These are phyloP conservation scores for Wickerhamiella shivajii DNA, from an alignment of 805 yeast genomes.

Conservation along the genomic window DNA sequence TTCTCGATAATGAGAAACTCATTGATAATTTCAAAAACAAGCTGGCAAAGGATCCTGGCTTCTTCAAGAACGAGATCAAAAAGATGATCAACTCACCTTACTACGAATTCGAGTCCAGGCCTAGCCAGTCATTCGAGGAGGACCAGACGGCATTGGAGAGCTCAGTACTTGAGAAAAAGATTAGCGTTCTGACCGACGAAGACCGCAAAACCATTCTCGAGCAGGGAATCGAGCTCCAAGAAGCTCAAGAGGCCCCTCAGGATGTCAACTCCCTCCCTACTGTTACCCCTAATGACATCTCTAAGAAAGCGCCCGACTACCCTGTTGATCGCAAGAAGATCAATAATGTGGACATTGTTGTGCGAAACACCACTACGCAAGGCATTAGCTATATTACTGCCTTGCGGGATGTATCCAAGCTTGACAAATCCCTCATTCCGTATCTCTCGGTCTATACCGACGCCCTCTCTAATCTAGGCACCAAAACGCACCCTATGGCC, in stretches of 20 bases:
- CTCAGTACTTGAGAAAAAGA: constrained; percentile 32
- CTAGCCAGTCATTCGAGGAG: constrained; percentile 42
- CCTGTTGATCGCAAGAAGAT: constrained; percentile 16
- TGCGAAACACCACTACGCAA: constrained; percentile 24
- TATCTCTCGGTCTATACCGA: constrained; percentile 66
- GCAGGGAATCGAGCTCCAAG: constrained; percentile 45
- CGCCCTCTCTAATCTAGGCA: constrained; percentile 80
- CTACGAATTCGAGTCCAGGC: constrained; percentile 66
- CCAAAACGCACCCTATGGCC: constrained; percentile 51
- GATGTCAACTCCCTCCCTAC: constrained; percentile 74
- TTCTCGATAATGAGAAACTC: constrained; percentile 49
- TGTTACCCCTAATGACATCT: constrained; percentile 57
- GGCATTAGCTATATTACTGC: constrained; percentile 69
- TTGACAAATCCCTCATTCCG: constrained; percentile 51
- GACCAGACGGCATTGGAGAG: constrained; percentile 42
- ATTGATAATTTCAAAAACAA: constrained; percentile 49
- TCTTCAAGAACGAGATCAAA: constrained; percentile 48
- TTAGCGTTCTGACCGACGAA: constrained; percentile 32
- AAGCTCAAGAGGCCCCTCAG: constrained; percentile 52
- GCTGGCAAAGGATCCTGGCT: constrained; percentile 35
- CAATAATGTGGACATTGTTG: constrained; percentile 14
- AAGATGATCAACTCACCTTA: constrained; percentile 39
- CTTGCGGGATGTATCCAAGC: constrained; percentile 39
- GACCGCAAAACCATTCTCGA: constrained; percentile 45
- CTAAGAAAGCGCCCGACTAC: constrained; percentile 34